phyloP scores from a whole-genome alignment of 2,329 filamentous ascomycete species.

The Sordariomycetes sp. region DNA sequence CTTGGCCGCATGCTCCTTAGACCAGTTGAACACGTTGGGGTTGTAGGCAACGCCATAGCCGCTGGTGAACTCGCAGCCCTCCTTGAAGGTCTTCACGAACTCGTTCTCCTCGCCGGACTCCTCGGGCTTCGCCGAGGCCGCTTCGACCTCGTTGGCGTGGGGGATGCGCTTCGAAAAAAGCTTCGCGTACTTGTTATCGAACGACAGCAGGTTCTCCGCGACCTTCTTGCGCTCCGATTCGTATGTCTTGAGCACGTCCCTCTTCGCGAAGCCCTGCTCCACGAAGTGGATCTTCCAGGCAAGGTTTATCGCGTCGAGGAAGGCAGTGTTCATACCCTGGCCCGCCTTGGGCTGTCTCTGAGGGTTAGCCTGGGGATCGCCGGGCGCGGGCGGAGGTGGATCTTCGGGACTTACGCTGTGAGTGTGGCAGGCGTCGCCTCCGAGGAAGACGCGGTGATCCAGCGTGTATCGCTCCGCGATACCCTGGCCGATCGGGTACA shows the following conservation, averaged over 20 bases:
- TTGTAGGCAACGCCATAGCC: constrained; percentile 84
- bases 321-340: constrained; percentile 71
- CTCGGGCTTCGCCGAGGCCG: constrained; percentile 33
- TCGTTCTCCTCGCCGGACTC: constrained; percentile 47
- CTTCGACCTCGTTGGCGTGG: constrained; percentile 57
- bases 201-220: constrained; percentile 71
- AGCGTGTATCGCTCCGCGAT: constrained; percentile 55
- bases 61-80: constrained; percentile 80
- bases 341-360: constrained; percentile 57
- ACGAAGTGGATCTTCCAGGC: constrained; percentile 96
- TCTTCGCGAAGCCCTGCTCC: constrained; percentile 66
- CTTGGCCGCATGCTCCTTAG: constrained; percentile 54
- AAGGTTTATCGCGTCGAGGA: constrained; percentile 73
- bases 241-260: constrained; percentile 69
- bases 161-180: constrained; percentile 73
- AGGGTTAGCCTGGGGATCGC: constrained; percentile 12
- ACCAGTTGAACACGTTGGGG: constrained; percentile 77
- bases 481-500: constrained; percentile 65
- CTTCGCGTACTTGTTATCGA: constrained; percentile 81
- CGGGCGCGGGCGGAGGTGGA: background rate
- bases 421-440: constrained; percentile 68
- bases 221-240: constrained; percentile 75
- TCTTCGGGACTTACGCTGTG: constrained; percentile 46
- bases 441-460: constrained; percentile 59
- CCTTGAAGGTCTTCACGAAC: constrained; percentile 84